Base-by-base conservation (phyloP, 805 yeast genomes). In the Saccharomycopsis sp. region DNA sequence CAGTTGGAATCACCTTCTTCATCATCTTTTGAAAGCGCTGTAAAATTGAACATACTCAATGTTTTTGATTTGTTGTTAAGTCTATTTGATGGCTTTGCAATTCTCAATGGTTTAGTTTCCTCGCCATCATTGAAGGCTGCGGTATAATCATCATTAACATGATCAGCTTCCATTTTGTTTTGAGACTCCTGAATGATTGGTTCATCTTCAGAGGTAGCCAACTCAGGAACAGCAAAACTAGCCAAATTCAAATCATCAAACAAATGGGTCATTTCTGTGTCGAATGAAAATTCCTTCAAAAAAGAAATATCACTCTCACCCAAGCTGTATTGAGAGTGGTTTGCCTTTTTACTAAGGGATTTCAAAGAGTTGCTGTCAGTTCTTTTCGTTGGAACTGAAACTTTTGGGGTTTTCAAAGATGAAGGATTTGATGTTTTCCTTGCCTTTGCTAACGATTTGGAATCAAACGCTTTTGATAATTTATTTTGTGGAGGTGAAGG, bases 201-300 rank as follows among this genome's bases (percentile, higher is more conserved):
- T 9, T 17, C 16, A n/a, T 30, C 8, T 9, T 13, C 16, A 9
- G 15, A 8, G 12, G 10, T 9, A n/a, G 10, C 34, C 9, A 13
- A 9, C 8, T 30, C 15, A 9, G 8, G 34, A 9, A 13, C 15
- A 9, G 34, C 13, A 30, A 9, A 9, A 13, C 34, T 10, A 5
- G 26, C 39, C 39, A 15, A 27, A 27, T 17, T 39, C 25, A 39
- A 26, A 29, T 34, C 38, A 13, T 39, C 43, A 39, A 39, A 34
- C 29, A 39, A 10, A 13, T 23, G 34, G 6, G 42, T 19, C 20
- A 38, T 23, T 16, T 26, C 46, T 10, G 35, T 10, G 33, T 42
- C 46, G 17, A 42, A 42, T 1, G 41, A 36, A 18, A 9, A 42
- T 4, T 42, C 43, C 17, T 42, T 42, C 15, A 42, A 34, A 36